Evolutionary conservation across 495 filamentous ascomycete species (phyloP), one percentile per base, ranked within the genome.

Genomic region (Aspergillus homomorphus): DNA sequence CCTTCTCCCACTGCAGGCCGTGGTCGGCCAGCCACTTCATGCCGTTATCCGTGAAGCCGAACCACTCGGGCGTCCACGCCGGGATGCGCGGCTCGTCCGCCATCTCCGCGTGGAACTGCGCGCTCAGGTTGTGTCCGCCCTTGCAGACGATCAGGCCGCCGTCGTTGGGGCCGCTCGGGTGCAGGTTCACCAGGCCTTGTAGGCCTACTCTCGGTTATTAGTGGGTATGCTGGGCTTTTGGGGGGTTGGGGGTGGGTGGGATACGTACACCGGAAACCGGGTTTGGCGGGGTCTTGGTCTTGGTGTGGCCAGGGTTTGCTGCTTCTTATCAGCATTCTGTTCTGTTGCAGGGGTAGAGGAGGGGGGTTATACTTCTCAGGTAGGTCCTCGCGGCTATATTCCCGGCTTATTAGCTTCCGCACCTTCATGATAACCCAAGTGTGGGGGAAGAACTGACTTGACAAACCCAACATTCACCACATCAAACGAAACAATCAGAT

Each of bases 401-500:
- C n/a, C n/a, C n/a, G n/a, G n/a, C n/a, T n/a, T n/a, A n/a, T n/a
- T n/a, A n/a, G n/a, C 1, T 18, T 18, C 10, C 3, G 22, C 8
- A 10, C 21, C 21, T 46, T 45, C 18, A 28, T 21, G 12, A 10
- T 22, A 18, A 4, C 52, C 5, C 8, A 15, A 41, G 50, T n/a
- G 9, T 8, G 3, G 5, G 12, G 18, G 12, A 10, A 18, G 23
- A 19, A 50, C 54, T 5, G 56, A 72, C 69, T 75, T 72, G 9
- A 72, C 60, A 51, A 76, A 75, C 28, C 64, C 60, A 43, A 80
- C 64, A 59, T 80, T 80, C 48, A 74, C 61, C 1, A 67, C 73
- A 58, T 78, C 75, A 56, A 80, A 80, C 0, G 76, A 79, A 2
- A 78, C 75, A 50, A 80, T 72, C 48, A 80, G 45, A 26, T 80